Conservation (phyloP, 257 asterid species). For the Nyctanthes arbortristis region DNA sequence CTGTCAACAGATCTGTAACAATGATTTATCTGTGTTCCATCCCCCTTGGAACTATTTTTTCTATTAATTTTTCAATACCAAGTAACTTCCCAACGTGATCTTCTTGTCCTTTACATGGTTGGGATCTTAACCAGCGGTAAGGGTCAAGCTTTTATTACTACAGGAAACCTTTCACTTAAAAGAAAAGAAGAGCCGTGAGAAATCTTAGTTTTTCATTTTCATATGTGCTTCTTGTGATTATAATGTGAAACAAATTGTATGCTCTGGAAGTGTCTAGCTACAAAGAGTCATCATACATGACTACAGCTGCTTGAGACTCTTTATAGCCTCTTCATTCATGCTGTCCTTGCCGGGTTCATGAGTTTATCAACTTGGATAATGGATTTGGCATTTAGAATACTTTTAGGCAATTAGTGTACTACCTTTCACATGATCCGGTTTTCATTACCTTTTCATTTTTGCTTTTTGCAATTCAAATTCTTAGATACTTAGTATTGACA, state of each 20-base stretch:
- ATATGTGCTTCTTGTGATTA: neutral
- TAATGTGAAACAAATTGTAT: neutral
- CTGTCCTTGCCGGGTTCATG: neutral
- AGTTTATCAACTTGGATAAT: neutral
- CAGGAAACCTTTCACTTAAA: neutral
- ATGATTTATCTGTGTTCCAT: neutral
- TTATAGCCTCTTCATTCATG: neutral
- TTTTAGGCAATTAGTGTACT: too few species aligned
- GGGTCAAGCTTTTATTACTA: neutral
- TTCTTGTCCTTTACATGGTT: neutral
- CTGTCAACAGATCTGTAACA: neutral
- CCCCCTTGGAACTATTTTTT: slow-evolving; percentile 5
- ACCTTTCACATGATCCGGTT: too few species aligned
- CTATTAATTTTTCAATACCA: neutral
- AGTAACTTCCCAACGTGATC: slow-evolving; percentile 3
- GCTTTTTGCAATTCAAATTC: neutral
- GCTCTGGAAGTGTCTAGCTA: neutral
- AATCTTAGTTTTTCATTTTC: neutral
- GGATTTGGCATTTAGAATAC: neutral
- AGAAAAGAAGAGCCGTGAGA: neutral
- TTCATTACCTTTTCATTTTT: too few species aligned
- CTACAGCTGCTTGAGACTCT: neutral
- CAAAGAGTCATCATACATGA: neutral
- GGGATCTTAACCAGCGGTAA: slow-evolving; percentile 8
- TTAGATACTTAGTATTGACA: neutral